Base-by-base conservation (phyloP, 2,329 filamentous ascomycete species). In the Stemphylium beticola region DNA sequence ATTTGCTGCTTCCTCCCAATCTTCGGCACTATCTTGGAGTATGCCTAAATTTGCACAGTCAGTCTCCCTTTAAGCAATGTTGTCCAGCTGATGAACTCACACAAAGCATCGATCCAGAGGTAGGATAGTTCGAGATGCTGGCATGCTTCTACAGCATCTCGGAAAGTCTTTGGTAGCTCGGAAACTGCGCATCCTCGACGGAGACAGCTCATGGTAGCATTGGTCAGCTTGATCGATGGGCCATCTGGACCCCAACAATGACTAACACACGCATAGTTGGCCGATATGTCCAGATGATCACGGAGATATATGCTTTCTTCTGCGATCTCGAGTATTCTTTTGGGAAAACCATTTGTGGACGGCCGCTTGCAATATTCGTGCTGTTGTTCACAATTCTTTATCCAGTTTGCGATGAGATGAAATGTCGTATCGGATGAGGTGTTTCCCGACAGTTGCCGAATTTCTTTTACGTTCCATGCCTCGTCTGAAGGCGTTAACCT, bases 41-140 rank as follows among this genome's bases (percentile, higher is more conserved):
- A 44, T 44, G 29, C 42, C 42, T 44, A 9, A 8, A n/a, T 7
- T 4, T 4, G 14, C 0, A 2, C 15, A 14, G 4, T 44, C n/a
- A 44, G 31, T n/a, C 0, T 2, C 14, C 36, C 22, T 2, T 7
- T 12, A 2, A 22, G 9, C 12, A 38, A 9, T 12, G n/a, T n/a
- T n/a, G n/a, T 5, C 12, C 17, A 22, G 9, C 14, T 14, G 4
- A 26, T 4, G 2, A 9, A 38, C 42, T 44, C 5, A 44, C 42
- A 44, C 1, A 44, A 33, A 2, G 42, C 42, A 44, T 44, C 42
- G 4, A 44, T 44, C 42, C 42, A 44, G 4, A 44, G 6, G 2
- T 44, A 44, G 2, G 14, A 0, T 4, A 44, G 34, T 3, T 2
- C 17, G 2, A 34, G 9, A 0, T 22, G 5, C 11, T 20, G 18